Conservation (phyloP, 352 stramenopile species). For the Synura sp. region DNA sequence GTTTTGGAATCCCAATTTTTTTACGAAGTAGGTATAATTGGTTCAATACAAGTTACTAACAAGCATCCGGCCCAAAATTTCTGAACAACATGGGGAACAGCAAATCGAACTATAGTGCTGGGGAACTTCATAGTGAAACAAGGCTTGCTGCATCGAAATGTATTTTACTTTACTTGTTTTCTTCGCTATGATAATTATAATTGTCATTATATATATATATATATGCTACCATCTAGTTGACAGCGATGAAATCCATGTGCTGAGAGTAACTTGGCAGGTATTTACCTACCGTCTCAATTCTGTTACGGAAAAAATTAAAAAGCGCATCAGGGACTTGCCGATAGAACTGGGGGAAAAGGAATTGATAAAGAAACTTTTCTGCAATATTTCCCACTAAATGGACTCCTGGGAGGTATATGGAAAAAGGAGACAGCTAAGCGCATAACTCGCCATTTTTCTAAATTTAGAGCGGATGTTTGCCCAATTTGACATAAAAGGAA, state of each 20-base stretch:
- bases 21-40: too few relatives aligned
- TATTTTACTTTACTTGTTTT: too few relatives aligned
- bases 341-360: conserved; percentile 47
- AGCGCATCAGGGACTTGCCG: conserved; percentile 44
- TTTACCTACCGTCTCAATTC: neutral
- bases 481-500: conserved; percentile 80
- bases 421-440: too few relatives aligned
- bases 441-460: neutral
- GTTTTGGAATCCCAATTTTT: too few relatives aligned
- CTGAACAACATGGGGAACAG: neutral
- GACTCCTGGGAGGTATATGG: conserved; percentile 70
- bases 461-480: conserved; percentile 74
- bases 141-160: neutral
- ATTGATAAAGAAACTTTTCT: conserved; percentile 88
- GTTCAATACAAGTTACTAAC: too few relatives aligned
- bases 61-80: too few relatives aligned
- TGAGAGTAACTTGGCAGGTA: neutral
- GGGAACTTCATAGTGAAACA: neutral
- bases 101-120: neutral
- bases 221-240: conserved; percentile 52
- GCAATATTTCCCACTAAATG: conserved; percentile 81
- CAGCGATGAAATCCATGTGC: neutral
- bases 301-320: neutral
- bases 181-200: neutral
- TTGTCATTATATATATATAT: conserved; percentile 45